Conservation (phyloP, 257 asterid species). For the Mentha longifolia region DNA sequence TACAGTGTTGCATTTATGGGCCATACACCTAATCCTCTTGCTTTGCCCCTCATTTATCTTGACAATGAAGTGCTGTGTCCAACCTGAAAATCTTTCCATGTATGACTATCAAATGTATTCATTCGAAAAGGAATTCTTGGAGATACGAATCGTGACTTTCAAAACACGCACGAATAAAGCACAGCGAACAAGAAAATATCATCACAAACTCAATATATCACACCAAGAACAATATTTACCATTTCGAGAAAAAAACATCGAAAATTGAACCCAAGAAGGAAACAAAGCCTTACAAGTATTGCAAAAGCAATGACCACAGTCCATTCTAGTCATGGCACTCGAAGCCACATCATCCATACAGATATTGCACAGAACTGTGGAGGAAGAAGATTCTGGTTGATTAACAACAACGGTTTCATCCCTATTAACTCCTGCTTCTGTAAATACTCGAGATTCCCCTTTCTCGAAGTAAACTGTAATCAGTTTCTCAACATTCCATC, state of each 20-base stretch:
- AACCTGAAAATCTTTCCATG: conserved; percentile 55
- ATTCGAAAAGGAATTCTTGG: background rate
- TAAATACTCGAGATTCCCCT: conserved; percentile 76
- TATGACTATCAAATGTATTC: conserved; percentile 3
- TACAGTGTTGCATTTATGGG: conserved; percentile 82
- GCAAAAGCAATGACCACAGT: conserved; percentile 96
- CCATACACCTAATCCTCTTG: conserved; percentile 97
- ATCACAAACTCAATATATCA: conserved; percentile 8
- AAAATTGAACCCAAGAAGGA: conserved; percentile 18
- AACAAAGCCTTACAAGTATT: conserved; percentile 71
- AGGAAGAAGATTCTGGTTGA: conserved; percentile 48
- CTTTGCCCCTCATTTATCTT: conserved; percentile 97
- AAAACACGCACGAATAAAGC: background rate
- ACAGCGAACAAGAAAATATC: conserved; percentile 1
- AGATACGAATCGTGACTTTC: background rate
- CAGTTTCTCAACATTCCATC: conserved; percentile 89
- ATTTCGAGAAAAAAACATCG: background rate
- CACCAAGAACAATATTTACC: background rate
- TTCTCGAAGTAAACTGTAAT: conserved; percentile 75
- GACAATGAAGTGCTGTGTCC: conserved; percentile 96
- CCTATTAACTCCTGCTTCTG: conserved; percentile 73
- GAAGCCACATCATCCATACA: conserved; percentile 79
- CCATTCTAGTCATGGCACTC: conserved; percentile 67
- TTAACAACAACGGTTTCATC: conserved; percentile 46
- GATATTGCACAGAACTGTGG: conserved; percentile 54